Evolutionary conservation across 805 yeast genomes (phyloP).

Genomic region (Metschnikowia lunata): DNA sequence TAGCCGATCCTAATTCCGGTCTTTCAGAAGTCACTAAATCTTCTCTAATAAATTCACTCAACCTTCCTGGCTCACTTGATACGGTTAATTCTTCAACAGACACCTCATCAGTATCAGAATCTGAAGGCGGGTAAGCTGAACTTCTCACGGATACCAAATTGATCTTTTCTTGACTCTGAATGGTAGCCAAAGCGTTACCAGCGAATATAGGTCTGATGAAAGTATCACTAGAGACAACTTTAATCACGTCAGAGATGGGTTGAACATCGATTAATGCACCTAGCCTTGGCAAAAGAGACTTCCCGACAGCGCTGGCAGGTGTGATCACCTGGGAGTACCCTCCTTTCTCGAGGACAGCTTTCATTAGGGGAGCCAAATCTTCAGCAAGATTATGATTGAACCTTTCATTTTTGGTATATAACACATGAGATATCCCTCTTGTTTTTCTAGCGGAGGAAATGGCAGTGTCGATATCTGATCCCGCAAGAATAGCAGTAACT

Average conservation of each 20-base stretch:
- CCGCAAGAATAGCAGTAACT: conserved; percentile 72
- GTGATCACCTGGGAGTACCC: conserved; percentile 68
- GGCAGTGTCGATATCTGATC: conserved; percentile 50
- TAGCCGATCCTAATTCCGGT: conserved; percentile 86
- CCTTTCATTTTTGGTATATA: conserved; percentile 53
- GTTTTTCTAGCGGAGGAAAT: conserved; percentile 50
- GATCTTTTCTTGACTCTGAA: conserved; percentile 61
- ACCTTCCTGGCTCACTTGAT: conserved; percentile 32
- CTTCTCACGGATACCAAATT: conserved; percentile 76
- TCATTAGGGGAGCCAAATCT: conserved; percentile 64
- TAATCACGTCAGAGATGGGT: conserved; percentile 79
- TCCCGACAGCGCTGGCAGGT: conserved; percentile 84
- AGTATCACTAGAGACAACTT: conserved; percentile 60
- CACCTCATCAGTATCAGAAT: conserved; percentile 26
- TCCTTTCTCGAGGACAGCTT: conserved; percentile 40
- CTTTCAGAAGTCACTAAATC: conserved; percentile 72
- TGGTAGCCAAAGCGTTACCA: conserved; percentile 87
- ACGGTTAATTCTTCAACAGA: conserved; percentile 47
- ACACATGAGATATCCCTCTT: conserved; percentile 49
- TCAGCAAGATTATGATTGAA: conserved; percentile 78
- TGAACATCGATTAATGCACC: conserved; percentile 83
- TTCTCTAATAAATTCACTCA: conserved; percentile 70
- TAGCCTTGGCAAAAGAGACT: conserved; percentile 78
- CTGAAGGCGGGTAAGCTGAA: conserved; percentile 64
- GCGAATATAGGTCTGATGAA: conserved; percentile 95